Percentiles rank a stretch among this genome's conserved stretches.
These are phyloP conservation scores for Vitis riparia DNA, from an alignment of 164 flowering plant genomes.

Conservation along the genomic window DNA sequence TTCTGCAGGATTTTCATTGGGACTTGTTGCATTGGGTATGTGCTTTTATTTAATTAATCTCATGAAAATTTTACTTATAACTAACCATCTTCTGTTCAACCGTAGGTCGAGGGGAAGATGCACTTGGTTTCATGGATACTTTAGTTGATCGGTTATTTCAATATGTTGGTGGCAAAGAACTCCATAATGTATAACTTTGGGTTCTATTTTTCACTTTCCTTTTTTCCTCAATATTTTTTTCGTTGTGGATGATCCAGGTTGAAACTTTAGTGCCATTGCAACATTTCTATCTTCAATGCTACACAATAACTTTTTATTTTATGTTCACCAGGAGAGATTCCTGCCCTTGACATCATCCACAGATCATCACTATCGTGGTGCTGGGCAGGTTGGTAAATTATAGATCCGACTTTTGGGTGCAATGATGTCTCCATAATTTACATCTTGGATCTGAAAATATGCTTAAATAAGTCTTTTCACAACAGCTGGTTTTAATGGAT, in stretches of 20 bases:
- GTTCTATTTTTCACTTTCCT: not conserved
- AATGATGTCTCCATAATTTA: not conserved
- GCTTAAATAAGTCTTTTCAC: not conserved
- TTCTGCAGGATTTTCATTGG: conserved; percentile 92
- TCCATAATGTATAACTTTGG: conserved; percentile 41
- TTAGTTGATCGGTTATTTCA: conserved; percentile 75
- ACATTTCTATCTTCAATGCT: not conserved
- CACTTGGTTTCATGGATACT: conserved; percentile 65
- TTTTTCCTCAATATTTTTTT: not conserved
- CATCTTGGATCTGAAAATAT: not conserved
- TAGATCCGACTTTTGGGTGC: not conserved
- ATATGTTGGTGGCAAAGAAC: conserved; percentile 75
- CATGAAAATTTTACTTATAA: not conserved
- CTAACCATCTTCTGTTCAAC: conserved; percentile 19
- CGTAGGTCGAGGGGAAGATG: conserved; percentile 86
- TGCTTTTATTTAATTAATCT: not conserved
- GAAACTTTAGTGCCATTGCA: not conserved
- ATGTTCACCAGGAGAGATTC: conserved; percentile 53
- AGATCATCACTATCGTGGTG: conserved; percentile 56
- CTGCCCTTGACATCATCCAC: conserved; percentile 21
- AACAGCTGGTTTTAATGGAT: not conserved
- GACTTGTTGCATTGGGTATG: conserved; percentile 90
- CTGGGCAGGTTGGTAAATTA: conserved; percentile 54
- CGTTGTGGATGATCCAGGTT: too few species aligned
- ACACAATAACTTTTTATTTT: not conserved